Conservation (phyloP, 306 rosid species). For the Pachyrhizus erosus region DNA sequence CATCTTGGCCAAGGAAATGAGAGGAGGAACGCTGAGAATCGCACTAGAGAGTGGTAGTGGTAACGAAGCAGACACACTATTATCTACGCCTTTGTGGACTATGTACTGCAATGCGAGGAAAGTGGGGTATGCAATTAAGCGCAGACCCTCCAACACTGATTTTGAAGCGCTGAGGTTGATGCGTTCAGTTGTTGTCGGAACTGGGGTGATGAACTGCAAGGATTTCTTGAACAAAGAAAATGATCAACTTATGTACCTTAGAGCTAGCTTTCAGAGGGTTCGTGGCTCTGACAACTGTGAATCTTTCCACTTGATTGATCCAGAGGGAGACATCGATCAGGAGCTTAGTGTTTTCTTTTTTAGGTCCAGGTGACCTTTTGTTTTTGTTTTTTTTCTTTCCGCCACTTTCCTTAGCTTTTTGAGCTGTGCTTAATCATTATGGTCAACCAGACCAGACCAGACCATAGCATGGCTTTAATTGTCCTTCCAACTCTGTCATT, state of each 20-base stretch:
- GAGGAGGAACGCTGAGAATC: slow-evolving; percentile 69
- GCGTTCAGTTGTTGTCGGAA: slow-evolving; percentile 65
- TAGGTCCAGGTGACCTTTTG: slow-evolving; percentile 51
- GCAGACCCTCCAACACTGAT: slow-evolving; percentile 53
- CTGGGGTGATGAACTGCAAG: slow-evolving; percentile 56
- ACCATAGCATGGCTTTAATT: not conserved
- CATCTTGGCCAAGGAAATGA: slow-evolving; percentile 79
- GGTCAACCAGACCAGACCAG: not conserved
- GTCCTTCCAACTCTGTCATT: not conserved
- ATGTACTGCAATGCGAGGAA: slow-evolving; percentile 75
- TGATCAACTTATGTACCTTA: slow-evolving; percentile 60
- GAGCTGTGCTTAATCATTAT: not conserved
- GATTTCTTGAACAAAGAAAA: not conserved
- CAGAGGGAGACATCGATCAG: slow-evolving; percentile 65
- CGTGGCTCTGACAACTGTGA: slow-evolving; percentile 68
- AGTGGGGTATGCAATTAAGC: slow-evolving; percentile 70
- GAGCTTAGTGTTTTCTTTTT: slow-evolving; percentile 82
- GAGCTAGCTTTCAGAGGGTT: slow-evolving; percentile 76
- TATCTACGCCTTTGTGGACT: slow-evolving; percentile 73
- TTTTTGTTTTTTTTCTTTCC: not conserved
- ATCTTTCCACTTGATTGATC: slow-evolving; percentile 85
- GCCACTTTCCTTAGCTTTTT: not conserved
- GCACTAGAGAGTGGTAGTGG: slow-evolving; percentile 51
- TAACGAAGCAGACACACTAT: slow-evolving; percentile 23
- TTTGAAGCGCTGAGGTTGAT: slow-evolving; percentile 57